Evolutionary conservation across 176 grass and related monocot genomes (phyloP).

Genomic region (Musa itinerans): DNA sequence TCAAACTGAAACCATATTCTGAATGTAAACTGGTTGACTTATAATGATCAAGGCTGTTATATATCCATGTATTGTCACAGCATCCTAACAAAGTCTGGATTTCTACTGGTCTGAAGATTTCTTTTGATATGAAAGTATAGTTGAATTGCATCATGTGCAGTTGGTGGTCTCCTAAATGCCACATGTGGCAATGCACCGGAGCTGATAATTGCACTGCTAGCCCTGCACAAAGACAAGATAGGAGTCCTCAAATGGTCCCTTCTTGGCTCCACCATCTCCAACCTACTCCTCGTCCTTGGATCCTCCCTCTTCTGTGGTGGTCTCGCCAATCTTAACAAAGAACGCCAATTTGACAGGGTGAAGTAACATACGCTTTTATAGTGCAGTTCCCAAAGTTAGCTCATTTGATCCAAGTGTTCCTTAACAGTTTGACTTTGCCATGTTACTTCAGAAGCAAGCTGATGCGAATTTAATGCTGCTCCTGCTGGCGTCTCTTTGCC

Average conservation of each 20-base stretch:
- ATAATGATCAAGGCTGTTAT: background rate
- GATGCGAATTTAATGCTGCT: constrained; percentile 48
- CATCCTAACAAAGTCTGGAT: too few relatives aligned
- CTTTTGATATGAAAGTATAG: too few relatives aligned
- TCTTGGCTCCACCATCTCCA: constrained; percentile 56
- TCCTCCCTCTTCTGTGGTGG: constrained; percentile 49
- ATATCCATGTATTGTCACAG: too few relatives aligned
- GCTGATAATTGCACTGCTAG: constrained; percentile 48
- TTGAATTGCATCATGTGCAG: constrained; percentile 16
- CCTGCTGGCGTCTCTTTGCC: constrained; percentile 37
- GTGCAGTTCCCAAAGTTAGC: background rate
- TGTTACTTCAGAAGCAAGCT: constrained; percentile 39
- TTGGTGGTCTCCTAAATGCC: constrained; percentile 62
- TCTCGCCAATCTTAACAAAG: constrained; percentile 41
- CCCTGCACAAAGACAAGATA: constrained; percentile 50
- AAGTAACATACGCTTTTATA: background rate
- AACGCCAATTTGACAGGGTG: constrained; percentile 37
- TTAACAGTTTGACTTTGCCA: too few relatives aligned
- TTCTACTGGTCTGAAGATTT: background rate
- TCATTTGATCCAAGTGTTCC: too few relatives aligned
- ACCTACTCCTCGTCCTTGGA: constrained; percentile 61
- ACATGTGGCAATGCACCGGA: constrained; percentile 64
- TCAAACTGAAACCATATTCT: too few relatives aligned
- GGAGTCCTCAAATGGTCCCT: constrained; percentile 64
- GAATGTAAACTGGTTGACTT: background rate